Evolutionary conservation across 2,329 filamentous ascomycete species (phyloP), one percentile per base, ranked within the genome.

Genomic region (Penicillium sp.): DNA sequence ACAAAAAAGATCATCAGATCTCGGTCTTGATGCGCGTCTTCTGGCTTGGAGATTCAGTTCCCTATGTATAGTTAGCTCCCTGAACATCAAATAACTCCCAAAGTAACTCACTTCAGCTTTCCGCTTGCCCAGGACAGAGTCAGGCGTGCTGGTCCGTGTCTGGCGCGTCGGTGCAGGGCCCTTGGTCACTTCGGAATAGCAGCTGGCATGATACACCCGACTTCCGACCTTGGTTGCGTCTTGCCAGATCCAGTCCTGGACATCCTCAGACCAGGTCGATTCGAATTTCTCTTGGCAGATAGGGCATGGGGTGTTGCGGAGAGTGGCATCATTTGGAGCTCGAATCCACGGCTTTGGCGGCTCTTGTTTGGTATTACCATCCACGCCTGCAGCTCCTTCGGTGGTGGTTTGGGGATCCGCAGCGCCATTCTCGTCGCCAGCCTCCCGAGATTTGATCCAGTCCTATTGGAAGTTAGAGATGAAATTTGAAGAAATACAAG

Each of bases 261-360:
- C 90, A 62, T 95, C 91, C 67, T 95, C 91, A 7, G 93, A 87
- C 89, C 92, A 97, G 63, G 89, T 89, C 64, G 90, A 91, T 77
- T 95, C 89, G 68, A 99, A 97, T 64, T 89, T 89, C 72, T 99
- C 94, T 73, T 96, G 93, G 73, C 94, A 97, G 66, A 99, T 96
- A 2, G 92, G 91, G 70, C 94, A 99, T 1, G 89, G 84, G 17
- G 86, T 89, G 70, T 91, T 93, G 58, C 88, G 85, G 27, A 89
- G 82, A 27, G 85, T 83, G 19, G 86, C 84, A 63, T 93, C 89
- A 50, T 93, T 89, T 0, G 93, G 94, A 1, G 94, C 93, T 2
- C 87, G 86, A 13, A 99, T 89, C 72, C 90, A 96, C 66, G 87
- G 84, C 57, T 84, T 81, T 50, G 84, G 81, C 0, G 86, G 81